These are phyloP conservation scores for Arabidopsis thaliana DNA, from an alignment of 345 rosid genomes.

Conservation along the genomic window DNA sequence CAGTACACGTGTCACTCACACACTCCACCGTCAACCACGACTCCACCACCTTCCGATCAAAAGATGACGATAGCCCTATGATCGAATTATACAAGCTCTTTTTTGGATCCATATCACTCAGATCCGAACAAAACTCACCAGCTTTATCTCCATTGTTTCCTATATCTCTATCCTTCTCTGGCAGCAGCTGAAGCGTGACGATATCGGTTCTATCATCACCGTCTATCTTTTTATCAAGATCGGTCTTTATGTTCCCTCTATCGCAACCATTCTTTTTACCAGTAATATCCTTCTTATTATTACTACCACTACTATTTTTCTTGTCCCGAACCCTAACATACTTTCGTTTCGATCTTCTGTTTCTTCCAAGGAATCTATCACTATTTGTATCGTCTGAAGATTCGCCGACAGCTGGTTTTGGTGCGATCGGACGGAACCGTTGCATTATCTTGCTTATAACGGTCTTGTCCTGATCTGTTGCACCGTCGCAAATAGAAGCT, in stretches of 20 bases:
- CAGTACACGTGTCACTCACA: conserved; percentile 60
- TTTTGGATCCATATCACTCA: conserved; percentile 6
- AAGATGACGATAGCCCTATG: conserved; percentile 11
- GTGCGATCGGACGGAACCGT: conserved; percentile 89
- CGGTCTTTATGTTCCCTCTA: conserved; percentile 35
- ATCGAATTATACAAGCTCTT: conserved; percentile 5
- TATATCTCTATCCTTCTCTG: conserved; percentile 46
- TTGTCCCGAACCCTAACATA: conserved; percentile 70
- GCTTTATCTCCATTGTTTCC: conserved; percentile 2
- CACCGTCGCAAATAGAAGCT: conserved; percentile 35
- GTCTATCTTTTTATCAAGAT: conserved; percentile 28
- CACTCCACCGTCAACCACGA: conserved; percentile 77
- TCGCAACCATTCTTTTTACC: conserved; percentile 35
- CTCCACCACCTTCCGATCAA: conserved; percentile 47
- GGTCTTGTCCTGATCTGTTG: conserved; percentile 46
- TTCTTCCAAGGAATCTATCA: conserved; percentile 39
- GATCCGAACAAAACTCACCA: conserved; percentile 22
- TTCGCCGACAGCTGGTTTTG: conserved; percentile 61
- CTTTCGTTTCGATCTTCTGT: conserved; percentile 62
- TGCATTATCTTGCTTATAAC: conserved; percentile 66
- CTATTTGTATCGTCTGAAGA: conserved; percentile 38
- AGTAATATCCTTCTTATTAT: conserved; percentile 11
- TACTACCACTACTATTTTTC: conserved; percentile 5
- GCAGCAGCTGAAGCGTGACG: conserved; percentile 65
- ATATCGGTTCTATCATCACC: conserved; percentile 11